Base-by-base conservation (phyloP, 306 rosid genomes). In the Acacia melanoxylon region DNA sequence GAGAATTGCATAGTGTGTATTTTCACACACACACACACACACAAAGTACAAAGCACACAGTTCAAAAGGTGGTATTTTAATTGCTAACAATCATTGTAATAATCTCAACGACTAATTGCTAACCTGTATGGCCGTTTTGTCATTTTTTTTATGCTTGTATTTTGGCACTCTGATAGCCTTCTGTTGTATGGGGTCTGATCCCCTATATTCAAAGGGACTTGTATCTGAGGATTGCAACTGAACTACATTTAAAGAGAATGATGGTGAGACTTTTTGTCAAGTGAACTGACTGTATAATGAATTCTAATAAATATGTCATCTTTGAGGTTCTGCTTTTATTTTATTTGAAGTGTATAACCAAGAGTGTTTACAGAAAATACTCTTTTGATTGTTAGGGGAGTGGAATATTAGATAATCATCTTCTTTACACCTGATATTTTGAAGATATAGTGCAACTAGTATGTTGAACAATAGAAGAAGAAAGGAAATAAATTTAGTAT, bases 191-290 rank as follows among this genome's bases (percentile, higher is more conserved):
- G 49, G 49, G 24, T 68, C 19, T 6, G 9, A 6, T 68, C 74
- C 33, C 19, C 73, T 68, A 33, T 42, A 40, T n/a, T 68, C 96
- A 91, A 83, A 93, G 99, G 83, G 98, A 93, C 86, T 92, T 95
- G 35, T 95, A 92, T 87, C 83, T 95, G 87, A 93, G 99, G 87
- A 93, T 95, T 87, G 99, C 99, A 5, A 93, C 99, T 33, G 99
- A 95, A 85, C 92, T 95, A 67, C 99, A 95, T 86, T 86, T 95
- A 70, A 95, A 93, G 92, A 93, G 98, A 86, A 93, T 95, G 99
- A 91, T 95, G 94, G 99, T 93, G 89, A 89, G 91, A 80, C 77
- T 10, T 71, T 14, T 24, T 45, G 58, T 14, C 2, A 6, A 24
- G 12, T 71, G 49, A 71, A 44, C 22, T n/a, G n/a, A n/a, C n/a